Percentiles rank a stretch among this genome's conserved stretches.
Conservation (phyloP, 495 filamentous ascomycete species). For the Xylaria acuta region DNA sequence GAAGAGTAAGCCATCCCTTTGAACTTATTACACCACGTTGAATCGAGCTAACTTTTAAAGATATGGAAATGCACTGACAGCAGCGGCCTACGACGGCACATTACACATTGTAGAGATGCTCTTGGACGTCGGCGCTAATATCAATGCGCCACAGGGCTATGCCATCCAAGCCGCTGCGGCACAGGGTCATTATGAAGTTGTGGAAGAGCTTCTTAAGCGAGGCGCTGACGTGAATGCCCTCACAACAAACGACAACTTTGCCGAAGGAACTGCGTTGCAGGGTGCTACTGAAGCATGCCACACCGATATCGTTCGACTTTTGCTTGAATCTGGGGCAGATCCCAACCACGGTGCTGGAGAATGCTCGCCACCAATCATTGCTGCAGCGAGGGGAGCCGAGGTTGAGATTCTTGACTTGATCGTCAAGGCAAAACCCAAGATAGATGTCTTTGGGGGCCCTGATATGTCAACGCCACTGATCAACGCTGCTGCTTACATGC, state of each 20-base stretch:
- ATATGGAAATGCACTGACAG: slow-evolving; percentile 42
- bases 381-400: slow-evolving; percentile 35
- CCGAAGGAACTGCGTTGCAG: slow-evolving; percentile 41
- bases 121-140: slow-evolving; percentile 36
- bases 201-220: slow-evolving; percentile 37
- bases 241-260: slow-evolving; percentile 35
- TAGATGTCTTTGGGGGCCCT: slow-evolving; percentile 34
- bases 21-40: background rate
- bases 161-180: slow-evolving; percentile 41
- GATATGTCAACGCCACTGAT: slow-evolving; percentile 36
- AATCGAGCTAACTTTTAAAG: slow-evolving; percentile 31
- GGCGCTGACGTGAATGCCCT: slow-evolving; percentile 44
- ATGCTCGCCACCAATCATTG: slow-evolving; percentile 40
- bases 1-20: slow-evolving; percentile 33
- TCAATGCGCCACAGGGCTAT: slow-evolving; percentile 40
- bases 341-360: slow-evolving; percentile 38
- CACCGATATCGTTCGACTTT: slow-evolving; percentile 38
- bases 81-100: slow-evolving; percentile 39
- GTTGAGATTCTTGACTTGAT: slow-evolving; percentile 39
- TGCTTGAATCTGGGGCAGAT: slow-evolving; percentile 41
- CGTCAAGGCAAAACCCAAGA: slow-evolving; percentile 34
- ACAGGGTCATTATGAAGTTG: slow-evolving; percentile 43
- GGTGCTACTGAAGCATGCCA: slow-evolving; percentile 39
- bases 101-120: slow-evolving; percentile 39
- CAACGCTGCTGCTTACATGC: slow-evolving; percentile 37